Evolutionary conservation across 1,284 basidiomycete species (phyloP).

Genomic region (Flammula alnicola): DNA sequence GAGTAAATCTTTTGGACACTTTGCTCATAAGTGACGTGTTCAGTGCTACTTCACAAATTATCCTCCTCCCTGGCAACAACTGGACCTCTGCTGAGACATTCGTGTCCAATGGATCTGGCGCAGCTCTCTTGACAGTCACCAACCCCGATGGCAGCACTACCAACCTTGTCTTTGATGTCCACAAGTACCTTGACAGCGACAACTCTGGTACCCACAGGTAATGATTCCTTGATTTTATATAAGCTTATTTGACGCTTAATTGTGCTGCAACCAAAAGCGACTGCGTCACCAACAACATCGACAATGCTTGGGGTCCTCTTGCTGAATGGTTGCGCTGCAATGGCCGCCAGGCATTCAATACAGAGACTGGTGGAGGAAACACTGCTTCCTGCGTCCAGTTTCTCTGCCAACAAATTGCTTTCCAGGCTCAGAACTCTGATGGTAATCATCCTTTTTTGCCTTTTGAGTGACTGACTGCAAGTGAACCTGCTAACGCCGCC

Average conservation of each 20-base stretch:
- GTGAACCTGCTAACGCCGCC: not conserved
- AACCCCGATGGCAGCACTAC: slow-evolving; percentile 56
- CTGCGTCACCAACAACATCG: slow-evolving; percentile 58
- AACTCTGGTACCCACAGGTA: slow-evolving; percentile 49
- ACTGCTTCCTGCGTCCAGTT: slow-evolving; percentile 50
- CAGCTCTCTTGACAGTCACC: slow-evolving; percentile 52
- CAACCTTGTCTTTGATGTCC: slow-evolving; percentile 62
- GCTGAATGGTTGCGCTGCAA: slow-evolving; percentile 53
- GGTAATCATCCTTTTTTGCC: slow-evolving; percentile 31
- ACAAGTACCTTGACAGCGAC: slow-evolving; percentile 67
- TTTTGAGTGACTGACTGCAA: not conserved
- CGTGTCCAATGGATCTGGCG: slow-evolving; percentile 58
- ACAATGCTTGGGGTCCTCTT: slow-evolving; percentile 51
- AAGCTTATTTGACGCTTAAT: slow-evolving; percentile 5
- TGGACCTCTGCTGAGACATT: slow-evolving; percentile 57
- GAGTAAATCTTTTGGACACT: not conserved
- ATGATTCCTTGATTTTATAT: not conserved
- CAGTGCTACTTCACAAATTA: slow-evolving; percentile 54
- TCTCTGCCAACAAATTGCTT: slow-evolving; percentile 54
- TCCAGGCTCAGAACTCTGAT: slow-evolving; percentile 55
- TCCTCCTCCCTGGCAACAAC: slow-evolving; percentile 59
- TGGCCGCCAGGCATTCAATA: slow-evolving; percentile 63
- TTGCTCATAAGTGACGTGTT: not conserved
- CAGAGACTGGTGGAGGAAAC: slow-evolving; percentile 66
- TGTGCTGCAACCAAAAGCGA: slow-evolving; percentile 29